Base-by-base conservation (phyloP, 2,329 filamentous ascomycete species). In the Sphaerulina vaccinii region DNA sequence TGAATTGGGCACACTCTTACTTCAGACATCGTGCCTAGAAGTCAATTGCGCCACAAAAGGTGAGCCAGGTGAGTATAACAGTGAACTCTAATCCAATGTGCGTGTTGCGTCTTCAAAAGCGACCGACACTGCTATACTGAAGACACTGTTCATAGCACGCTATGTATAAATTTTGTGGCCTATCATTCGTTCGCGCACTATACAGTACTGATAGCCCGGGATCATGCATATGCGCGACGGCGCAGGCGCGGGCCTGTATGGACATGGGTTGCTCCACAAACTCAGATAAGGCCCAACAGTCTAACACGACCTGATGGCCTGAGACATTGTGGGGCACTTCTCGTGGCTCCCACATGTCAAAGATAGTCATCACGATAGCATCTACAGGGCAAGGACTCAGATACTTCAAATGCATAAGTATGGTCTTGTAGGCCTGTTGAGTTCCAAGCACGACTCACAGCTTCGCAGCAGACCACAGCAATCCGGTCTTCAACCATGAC, bases 261-360 rank as follows among this genome's bases (percentile, higher is more conserved):
- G 27, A 32, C 27, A 32, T 6, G 27, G 27, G 27, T 13, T 10
- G 1, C 35, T 29, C 41, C 49, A 24, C 46, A 50, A 54, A 54
- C 40, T 40, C 36, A 50, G 51, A 54, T 54, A 54, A 50, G 46
- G 49, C n/a, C n/a, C n/a, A n/a, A n/a, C n/a, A 41, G 37, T 22
- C 35, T 23, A 22, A 40, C 22, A 37, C 27, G 23, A 32, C 16
- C 9, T 40, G 27, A 49, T 32, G 35, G 27, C 33, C 33, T 33
- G 36, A 18, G 5, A 18, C 16, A 36, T 24, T 19, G 29, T 32
- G 43, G 22, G 32, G 37, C 24, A 21, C 29, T 46, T 19, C 49
- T 56, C 49, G 52, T 55, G 52, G 52, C 38, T 35, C 24, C 37
- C 39, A 24, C 37, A 45, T 33, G 29, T 37, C 16, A 15, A 52